Conservation (phyloP, 768 basidiomycete species). For the Daedaleopsis nitida region DNA sequence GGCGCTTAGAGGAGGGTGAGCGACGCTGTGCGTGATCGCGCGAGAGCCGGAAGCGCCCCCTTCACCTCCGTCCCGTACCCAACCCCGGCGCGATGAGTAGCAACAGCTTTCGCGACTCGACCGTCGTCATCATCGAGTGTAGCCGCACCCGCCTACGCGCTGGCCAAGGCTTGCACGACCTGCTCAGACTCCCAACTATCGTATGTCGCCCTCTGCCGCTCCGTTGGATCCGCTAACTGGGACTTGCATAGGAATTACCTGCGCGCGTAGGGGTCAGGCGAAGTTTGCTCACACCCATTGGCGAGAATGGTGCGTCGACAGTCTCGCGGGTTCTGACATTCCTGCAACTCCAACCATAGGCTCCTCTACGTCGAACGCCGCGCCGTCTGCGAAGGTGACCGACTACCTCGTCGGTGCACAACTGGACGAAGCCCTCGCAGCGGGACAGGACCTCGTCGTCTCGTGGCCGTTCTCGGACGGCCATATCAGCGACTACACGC, state of each 20-base stretch:
- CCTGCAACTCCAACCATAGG: conserved; percentile 24
- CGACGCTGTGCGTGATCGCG: neutral
- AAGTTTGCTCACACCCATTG: conserved; percentile 29
- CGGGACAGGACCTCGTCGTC: conserved; percentile 70
- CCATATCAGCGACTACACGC: conserved; percentile 74
- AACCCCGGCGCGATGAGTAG: conserved; percentile 18
- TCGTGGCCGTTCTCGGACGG: conserved; percentile 85
- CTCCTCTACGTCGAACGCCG: conserved; percentile 47
- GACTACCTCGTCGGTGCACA: conserved; percentile 84
- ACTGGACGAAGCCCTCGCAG: conserved; percentile 77
- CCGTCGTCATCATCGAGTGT: conserved; percentile 80
- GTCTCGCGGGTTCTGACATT: conserved; percentile 27
- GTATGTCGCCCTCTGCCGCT: conserved; percentile 49
- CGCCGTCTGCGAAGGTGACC: conserved; percentile 56
- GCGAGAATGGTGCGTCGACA: conserved; percentile 31
- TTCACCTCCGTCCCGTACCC: conserved; percentile 1
- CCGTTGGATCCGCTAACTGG: neutral
- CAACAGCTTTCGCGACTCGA: conserved; percentile 66
- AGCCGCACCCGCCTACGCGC: conserved; percentile 70
- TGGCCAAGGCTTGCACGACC: conserved; percentile 78
- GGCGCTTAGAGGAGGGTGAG: conserved; percentile 3
- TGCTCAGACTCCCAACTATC: conserved; percentile 73
- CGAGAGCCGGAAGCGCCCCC: conserved; percentile 16
- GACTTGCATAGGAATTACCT: conserved; percentile 60
- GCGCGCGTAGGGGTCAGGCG: conserved; percentile 80